These are phyloP conservation scores for Blepharisma japonicum DNA, from an alignment of 73 alveolate genomes.

Conservation along the genomic window DNA sequence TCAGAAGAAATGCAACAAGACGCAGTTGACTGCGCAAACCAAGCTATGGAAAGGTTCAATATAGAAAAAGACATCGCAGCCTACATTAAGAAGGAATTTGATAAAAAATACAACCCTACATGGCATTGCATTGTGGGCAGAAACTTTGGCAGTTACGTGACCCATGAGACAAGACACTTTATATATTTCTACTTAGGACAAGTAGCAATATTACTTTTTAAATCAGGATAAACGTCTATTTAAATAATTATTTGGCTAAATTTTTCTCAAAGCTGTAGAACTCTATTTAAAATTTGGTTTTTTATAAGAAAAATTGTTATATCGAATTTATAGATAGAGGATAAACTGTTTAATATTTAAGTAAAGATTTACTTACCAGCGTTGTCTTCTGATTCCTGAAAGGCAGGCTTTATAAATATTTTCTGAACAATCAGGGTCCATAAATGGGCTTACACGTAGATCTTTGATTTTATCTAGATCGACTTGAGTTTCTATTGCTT, in stretches of 20 bases:
- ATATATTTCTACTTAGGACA: constrained; percentile 96
- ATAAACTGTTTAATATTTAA: too few relatives aligned
- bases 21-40: constrained; percentile 96
- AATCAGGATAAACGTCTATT: constrained; percentile 11
- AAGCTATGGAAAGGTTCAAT: constrained; percentile 74
- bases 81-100: constrained; percentile 99
- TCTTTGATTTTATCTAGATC: constrained; percentile 8
- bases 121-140: constrained; percentile 97
- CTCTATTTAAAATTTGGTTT: too few relatives aligned
- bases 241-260: too few relatives aligned
- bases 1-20: constrained; percentile 98
- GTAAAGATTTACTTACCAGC: background rate
- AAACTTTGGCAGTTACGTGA: constrained; percentile 93
- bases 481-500: background rate
- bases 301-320: too few relatives aligned
- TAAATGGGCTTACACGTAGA: background rate
- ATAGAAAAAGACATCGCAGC: constrained; percentile 78
- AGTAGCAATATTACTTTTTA: constrained; percentile 44
- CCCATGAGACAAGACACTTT: constrained; percentile 98
- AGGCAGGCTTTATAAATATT: constrained; percentile 24
- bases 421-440: background rate
- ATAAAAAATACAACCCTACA: constrained; percentile 99
- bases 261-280: too few relatives aligned
- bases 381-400: constrained; percentile 21
- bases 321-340: too few relatives aligned